These are phyloP conservation scores for Russula sp. DNA, from an alignment of 768 basidiomycete genomes.

Conservation along the genomic window DNA sequence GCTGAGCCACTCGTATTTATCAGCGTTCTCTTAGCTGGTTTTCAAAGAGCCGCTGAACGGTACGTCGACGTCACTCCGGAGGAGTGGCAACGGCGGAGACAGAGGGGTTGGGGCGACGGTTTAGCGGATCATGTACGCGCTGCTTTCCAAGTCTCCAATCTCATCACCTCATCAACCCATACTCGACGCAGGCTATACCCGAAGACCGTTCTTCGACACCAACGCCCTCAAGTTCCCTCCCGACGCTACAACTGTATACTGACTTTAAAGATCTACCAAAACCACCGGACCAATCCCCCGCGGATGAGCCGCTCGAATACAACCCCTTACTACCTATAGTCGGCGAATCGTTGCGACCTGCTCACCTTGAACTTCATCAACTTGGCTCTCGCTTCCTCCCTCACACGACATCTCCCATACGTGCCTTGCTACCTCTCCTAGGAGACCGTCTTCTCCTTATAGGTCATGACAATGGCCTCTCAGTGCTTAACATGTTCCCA, in stretches of 20 bases:
- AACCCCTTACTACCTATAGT: constrained; percentile 35
- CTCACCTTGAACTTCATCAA: constrained; percentile 61
- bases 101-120: constrained; percentile 65
- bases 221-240: constrained; percentile 2
- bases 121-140: constrained; percentile 25
- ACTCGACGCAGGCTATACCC: neutral
- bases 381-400: constrained; percentile 86
- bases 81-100: constrained; percentile 49
- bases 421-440: constrained; percentile 65
- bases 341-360: constrained; percentile 50
- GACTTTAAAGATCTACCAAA: constrained; percentile 23
- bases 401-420: constrained; percentile 68
- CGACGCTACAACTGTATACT: constrained; percentile 27
- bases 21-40: neutral
- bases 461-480: constrained; percentile 74
- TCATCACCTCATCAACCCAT: neutral
- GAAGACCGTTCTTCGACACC: constrained; percentile 8
- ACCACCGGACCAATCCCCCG: constrained; percentile 21
- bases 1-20: constrained; percentile 8
- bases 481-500: constrained; percentile 79
- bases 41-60: constrained; percentile 71
- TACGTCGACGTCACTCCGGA: constrained; percentile 60
- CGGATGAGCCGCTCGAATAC: constrained; percentile 11
- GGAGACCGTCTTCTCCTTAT: constrained; percentile 64
- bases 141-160: constrained; percentile 5